phyloP scores from a whole-genome alignment of 2,329 filamentous ascomycete species.

The Botrytis pseudocinerea region DNA sequence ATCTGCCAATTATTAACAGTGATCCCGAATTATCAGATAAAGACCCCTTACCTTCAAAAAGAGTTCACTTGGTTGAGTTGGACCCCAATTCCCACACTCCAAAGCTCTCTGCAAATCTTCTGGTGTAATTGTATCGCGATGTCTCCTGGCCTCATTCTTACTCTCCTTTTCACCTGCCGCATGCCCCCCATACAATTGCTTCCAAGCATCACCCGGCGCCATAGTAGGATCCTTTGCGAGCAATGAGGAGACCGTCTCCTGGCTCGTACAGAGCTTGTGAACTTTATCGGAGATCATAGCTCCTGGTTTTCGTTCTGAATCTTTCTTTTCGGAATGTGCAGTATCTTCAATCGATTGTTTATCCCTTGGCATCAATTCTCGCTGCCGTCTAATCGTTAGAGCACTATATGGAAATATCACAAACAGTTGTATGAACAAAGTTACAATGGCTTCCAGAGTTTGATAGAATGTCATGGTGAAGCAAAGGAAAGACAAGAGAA shows the following conservation, averaged over 20 bases:
- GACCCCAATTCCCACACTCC: conserved; percentile 68
- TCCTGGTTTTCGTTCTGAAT: not conserved
- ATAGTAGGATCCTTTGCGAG: conserved; percentile 55
- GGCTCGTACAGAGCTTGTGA: conserved; percentile 52
- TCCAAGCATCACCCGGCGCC: conserved; percentile 55
- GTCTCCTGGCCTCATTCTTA: conserved; percentile 28
- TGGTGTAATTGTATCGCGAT: conserved; percentile 30
- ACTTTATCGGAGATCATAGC: conserved; percentile 50
- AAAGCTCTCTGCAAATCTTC: conserved; percentile 55
- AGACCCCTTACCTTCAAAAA: conserved; percentile 57
- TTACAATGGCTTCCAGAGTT: conserved; percentile 27
- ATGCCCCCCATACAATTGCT: conserved; percentile 52
- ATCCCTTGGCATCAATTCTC: conserved; percentile 14
- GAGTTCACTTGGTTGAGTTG: conserved; percentile 61
- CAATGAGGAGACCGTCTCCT: conserved; percentile 57
- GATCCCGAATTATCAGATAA: not conserved
- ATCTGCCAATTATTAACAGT: conserved; percentile 30
- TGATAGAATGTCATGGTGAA: conserved; percentile 27
- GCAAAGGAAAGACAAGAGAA: not conserved
- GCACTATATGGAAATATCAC: conserved; percentile 40
- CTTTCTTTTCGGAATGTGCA: not conserved
- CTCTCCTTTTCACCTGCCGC: conserved; percentile 30
- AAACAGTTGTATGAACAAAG: conserved; percentile 38
- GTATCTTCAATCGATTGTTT: conserved; percentile 9
- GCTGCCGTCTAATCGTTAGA: conserved; percentile 37